Conservation (phyloP, 352 stramenopile genomes). For the Pythium rhizo-oryzae region DNA sequence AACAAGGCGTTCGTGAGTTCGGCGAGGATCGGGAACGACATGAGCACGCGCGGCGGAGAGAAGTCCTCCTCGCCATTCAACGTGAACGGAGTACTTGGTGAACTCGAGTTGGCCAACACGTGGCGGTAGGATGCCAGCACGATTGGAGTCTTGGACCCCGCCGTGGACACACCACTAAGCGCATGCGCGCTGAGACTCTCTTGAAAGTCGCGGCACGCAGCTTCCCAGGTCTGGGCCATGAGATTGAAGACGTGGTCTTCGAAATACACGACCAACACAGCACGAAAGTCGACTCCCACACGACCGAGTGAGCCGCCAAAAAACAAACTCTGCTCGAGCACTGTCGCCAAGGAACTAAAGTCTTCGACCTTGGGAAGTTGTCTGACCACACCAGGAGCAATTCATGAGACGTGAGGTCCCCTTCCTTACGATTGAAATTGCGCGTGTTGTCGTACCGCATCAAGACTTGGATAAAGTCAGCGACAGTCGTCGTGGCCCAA, state of each 20-base stretch:
- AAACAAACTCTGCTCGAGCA: slow-evolving; percentile 86
- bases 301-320: slow-evolving; percentile 82
- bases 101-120: slow-evolving; percentile 17
- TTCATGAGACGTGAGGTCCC: too few relatives aligned
- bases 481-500: slow-evolving; percentile 81
- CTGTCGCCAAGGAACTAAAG: slow-evolving; percentile 77
- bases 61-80: slow-evolving; percentile 44
- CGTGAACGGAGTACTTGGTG: not conserved
- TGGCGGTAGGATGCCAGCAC: slow-evolving; percentile 74
- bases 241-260: slow-evolving; percentile 76
- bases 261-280: slow-evolving; percentile 81
- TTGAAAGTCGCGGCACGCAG: slow-evolving; percentile 63
- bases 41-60: slow-evolving; percentile 74
- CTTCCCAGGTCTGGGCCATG: slow-evolving; percentile 62
- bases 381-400: slow-evolving; percentile 32
- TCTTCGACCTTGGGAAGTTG: slow-evolving; percentile 87
- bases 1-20: slow-evolving; percentile 87
- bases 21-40: slow-evolving; percentile 86
- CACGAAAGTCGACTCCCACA: slow-evolving; percentile 83
- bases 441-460: slow-evolving; percentile 52
- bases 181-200: slow-evolving; percentile 54
- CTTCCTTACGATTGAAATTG: not conserved
- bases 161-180: slow-evolving; percentile 29
- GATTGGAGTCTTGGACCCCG: slow-evolving; percentile 59
- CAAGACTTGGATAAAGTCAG: slow-evolving; percentile 79